These are phyloP conservation scores for Artemisia annua DNA, from an alignment of 129 eudicot species.

Conservation along the genomic window DNA sequence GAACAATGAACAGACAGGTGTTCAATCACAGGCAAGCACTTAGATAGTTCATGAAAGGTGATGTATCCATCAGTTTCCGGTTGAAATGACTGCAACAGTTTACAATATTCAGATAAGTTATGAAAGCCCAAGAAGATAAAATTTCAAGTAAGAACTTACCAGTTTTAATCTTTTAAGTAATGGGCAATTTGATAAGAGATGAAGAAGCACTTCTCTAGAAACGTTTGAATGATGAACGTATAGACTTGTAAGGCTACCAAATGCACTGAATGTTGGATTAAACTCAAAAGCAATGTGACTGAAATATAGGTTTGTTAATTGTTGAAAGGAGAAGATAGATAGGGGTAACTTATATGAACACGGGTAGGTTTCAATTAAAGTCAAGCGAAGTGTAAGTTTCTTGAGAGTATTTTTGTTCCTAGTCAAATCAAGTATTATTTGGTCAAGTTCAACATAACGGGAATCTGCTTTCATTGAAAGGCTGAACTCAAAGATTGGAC, in stretches of 20 bases:
- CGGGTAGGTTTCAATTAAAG: too few relatives aligned
- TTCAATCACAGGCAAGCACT: constrained; percentile 14
- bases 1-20: neutral
- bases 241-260: constrained; percentile 1
- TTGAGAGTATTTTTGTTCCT: too few relatives aligned
- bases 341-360: neutral
- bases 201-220: neutral
- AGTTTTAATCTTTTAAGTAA: neutral
- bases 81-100: neutral
- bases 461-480: too few relatives aligned
- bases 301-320: neutral
- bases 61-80: too few relatives aligned
- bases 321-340: neutral
- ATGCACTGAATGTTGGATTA: neutral
- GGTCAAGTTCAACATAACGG: too few relatives aligned
- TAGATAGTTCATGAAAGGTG: neutral
- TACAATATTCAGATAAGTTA: neutral
- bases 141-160: neutral
- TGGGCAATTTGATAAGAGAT: constrained; percentile 6
- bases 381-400: too few relatives aligned
- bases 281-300: neutral
- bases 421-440: too few relatives aligned
- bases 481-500: too few relatives aligned
- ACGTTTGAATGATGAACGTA: neutral
- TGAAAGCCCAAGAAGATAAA: neutral